Percentiles rank a stretch among this genome's conserved stretches.
Conservation (phyloP, 2,329 filamentous ascomycete genomes). For the Cladosporium sphaerospermum region DNA sequence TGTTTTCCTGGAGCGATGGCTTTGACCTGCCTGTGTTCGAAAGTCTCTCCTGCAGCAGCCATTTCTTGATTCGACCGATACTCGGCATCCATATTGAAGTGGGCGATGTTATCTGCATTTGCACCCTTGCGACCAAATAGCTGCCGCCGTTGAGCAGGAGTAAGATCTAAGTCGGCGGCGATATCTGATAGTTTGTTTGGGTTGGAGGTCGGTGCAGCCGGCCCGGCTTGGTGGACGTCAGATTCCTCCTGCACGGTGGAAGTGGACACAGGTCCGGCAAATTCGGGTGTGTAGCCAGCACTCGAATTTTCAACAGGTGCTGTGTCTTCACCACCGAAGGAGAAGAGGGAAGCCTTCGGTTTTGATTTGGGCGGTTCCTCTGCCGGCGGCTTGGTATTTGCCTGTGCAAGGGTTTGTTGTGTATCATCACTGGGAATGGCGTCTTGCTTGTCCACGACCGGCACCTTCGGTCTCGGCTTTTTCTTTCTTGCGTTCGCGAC, state of each 20-base stretch:
- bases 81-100: slow-evolving; percentile 83
- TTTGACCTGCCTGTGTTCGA: slow-evolving; percentile 73
- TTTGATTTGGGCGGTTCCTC: slow-evolving; percentile 6
- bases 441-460: background rate
- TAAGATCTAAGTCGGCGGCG: slow-evolving; percentile 72
- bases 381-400: background rate
- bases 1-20: slow-evolving; percentile 83
- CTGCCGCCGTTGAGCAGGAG: slow-evolving; percentile 68
- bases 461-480: slow-evolving; percentile 47
- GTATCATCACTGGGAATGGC: background rate
- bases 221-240: background rate
- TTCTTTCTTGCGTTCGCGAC: slow-evolving; percentile 69
- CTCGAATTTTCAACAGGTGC: slow-evolving; percentile 12
- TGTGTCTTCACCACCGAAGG: slow-evolving; percentile 49
- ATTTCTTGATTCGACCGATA: slow-evolving; percentile 79
- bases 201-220: slow-evolving; percentile 15
- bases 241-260: background rate
- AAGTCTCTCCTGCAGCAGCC: slow-evolving; percentile 60
- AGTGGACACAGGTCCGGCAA: slow-evolving; percentile 13
- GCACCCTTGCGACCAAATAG: slow-evolving; percentile 65
- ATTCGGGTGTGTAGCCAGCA: slow-evolving; percentile 34
- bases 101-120: slow-evolving; percentile 59
- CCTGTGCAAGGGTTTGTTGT: background rate
- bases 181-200: slow-evolving; percentile 61
- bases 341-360: slow-evolving; percentile 20